Base-by-base conservation (phyloP, 352 stramenopile species). In the Globisporangium carolinianum region DNA sequence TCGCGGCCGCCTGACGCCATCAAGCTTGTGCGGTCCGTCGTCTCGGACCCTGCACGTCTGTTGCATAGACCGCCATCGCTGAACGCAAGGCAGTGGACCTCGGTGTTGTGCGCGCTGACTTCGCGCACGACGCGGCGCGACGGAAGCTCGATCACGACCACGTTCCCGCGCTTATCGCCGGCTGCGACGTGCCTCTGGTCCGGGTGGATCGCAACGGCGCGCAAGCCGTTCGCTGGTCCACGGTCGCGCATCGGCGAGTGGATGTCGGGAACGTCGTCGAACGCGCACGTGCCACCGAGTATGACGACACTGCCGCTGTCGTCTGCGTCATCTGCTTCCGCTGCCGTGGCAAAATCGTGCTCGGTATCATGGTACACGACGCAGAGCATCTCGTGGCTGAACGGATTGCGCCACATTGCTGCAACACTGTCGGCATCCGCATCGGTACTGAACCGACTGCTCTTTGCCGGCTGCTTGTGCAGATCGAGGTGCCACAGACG, bases 401-500 rank as follows among this genome's bases (percentile, higher is more conserved):
- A 79, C 0, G 78, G 73, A 48, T 87, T 89, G 55, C 75, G 79
- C 80, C 79, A 91, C 6, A 61, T 53, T 46, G 56, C 0, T 67
- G 56, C 24, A 7, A 47, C 1, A 18, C 15, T 37, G 38, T 49
- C 18, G 24, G 18, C 24, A 6, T 35, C 36, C 2, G 63, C 60
- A 38, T 53, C 57, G 0, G 45, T 36, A 8, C 69, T 61, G 39
- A 77, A 73, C 1, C 72, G 66, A 62, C 59, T 76, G n/a, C 39
- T 68, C 15, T 59, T 47, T 12, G 53, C 48, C 51, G 63, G 57
- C 55, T 70, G 58, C 60, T 84, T 83, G 62, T 89, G 73, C 8
- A 85, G 50, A 35, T 92, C 83, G 35, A 96, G 60, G 58, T 96
- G 77, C 89, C 89, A 97, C 6, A 96, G 67, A 1, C 87, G 74